A percentile compares a stretch with the other conserved stretches of the same genome.
phyloP scores from a whole-genome alignment of 345 rosid species.

The Acer negundo region DNA sequence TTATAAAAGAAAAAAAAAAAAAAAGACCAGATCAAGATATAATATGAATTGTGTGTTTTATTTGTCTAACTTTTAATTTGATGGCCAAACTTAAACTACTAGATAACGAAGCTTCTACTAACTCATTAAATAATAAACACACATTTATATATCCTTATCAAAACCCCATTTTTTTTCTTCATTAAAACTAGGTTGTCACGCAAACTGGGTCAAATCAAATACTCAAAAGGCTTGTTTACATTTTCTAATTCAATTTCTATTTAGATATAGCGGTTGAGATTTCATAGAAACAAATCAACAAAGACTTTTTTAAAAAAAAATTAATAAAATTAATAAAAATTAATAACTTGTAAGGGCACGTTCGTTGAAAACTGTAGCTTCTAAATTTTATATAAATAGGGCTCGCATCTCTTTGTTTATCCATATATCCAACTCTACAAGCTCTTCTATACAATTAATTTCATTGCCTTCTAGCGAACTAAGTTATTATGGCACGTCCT shows the following conservation, averaged over 20 bases:
- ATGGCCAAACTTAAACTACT: conserved; percentile 28
- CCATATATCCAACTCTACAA: background rate
- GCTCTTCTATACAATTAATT: too few species aligned
- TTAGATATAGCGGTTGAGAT: conserved; percentile 1
- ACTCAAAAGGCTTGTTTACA: background rate
- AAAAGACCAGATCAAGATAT: background rate
- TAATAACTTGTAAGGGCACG: background rate
- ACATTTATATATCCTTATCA: background rate
- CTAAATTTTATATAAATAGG: conserved; percentile 7
- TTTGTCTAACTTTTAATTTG: conserved; percentile 4
- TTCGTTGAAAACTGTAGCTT: background rate
- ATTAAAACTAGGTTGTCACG: conserved; percentile 23
- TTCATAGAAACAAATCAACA: too few species aligned
- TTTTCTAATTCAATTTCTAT: background rate
- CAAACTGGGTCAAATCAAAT: conserved; percentile 18
- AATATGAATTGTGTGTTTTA: background rate
- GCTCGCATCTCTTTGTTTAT: background rate
- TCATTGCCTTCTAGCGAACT: too few species aligned
- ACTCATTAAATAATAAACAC: background rate
- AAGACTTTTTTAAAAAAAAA: too few species aligned
- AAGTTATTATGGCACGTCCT: conserved; percentile 30
- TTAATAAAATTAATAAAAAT: background rate
- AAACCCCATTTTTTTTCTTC: background rate
- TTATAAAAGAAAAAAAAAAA: too few species aligned
- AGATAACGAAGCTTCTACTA: conserved; percentile 31